phyloP scores from a whole-genome alignment of 768 basidiomycete species.

The Leccinum rimulosum region DNA sequence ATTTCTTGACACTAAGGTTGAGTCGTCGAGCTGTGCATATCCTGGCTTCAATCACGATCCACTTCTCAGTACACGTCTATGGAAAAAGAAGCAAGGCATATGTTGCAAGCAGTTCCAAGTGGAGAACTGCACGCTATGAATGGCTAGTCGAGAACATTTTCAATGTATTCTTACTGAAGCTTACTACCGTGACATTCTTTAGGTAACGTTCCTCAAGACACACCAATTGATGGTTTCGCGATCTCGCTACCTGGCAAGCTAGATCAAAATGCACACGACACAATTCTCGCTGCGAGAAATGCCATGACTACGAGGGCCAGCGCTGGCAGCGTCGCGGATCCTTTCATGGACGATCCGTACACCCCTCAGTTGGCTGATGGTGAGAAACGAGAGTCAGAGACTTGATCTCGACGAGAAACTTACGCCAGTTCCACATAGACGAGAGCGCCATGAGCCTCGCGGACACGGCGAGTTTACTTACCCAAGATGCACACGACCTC shows the following conservation, averaged over 20 bases:
- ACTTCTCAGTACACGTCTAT: too few relatives aligned
- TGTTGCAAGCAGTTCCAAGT: not conserved
- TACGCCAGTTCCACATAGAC: not conserved
- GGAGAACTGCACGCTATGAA: not conserved
- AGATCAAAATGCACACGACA: not conserved
- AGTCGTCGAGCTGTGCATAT: not conserved
- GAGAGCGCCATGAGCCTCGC: not conserved
- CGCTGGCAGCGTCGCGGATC: not conserved
- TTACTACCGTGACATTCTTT: too few relatives aligned
- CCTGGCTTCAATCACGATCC: too few relatives aligned
- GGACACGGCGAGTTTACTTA: constrained; percentile 4
- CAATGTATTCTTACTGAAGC: not conserved
- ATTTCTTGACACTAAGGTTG: constrained; percentile 1
- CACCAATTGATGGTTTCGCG: not conserved
- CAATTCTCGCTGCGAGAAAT: too few relatives aligned
- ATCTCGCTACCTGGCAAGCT: not conserved
- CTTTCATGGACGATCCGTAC: not conserved
- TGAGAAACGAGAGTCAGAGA: not conserved
- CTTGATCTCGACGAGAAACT: too few relatives aligned
- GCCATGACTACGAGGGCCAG: not conserved
- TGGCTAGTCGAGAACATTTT: not conserved
- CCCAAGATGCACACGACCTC: not conserved
- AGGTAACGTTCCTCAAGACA: not conserved
- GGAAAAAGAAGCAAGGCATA: too few relatives aligned
- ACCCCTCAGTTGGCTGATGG: not conserved